A percentile compares a stretch with the other conserved stretches of the same genome.
Conservation (phyloP, 805 yeast genomes). For the Clavispora asparagi region DNA sequence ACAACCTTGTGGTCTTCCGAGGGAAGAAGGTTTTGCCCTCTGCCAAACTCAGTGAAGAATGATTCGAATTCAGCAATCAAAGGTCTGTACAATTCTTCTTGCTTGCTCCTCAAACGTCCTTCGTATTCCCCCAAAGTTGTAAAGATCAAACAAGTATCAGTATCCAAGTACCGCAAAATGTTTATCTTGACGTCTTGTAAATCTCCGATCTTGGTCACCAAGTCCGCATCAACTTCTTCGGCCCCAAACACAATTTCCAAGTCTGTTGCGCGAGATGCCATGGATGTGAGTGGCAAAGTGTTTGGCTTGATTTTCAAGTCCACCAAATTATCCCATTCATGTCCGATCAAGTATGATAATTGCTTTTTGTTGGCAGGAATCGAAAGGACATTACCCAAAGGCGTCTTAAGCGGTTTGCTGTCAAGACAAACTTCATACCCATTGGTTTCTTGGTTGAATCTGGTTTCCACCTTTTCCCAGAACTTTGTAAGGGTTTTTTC, state of each 20-base stretch:
- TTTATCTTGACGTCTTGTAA: conserved; percentile 51
- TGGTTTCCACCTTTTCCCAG: conserved; percentile 71
- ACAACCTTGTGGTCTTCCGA: conserved; percentile 24
- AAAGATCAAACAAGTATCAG: conserved; percentile 87
- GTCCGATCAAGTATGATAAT: conserved; percentile 70
- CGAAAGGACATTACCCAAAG: conserved; percentile 65
- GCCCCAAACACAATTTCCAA: conserved; percentile 33
- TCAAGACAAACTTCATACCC: conserved; percentile 61
- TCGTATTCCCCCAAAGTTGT: conserved; percentile 78
- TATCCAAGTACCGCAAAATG: conserved; percentile 80
- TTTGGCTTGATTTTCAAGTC: conserved; percentile 65
- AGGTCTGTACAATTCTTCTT: conserved; percentile 72
- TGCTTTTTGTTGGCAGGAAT: conserved; percentile 56
- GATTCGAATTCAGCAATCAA: conserved; percentile 63
- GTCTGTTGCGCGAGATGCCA: conserved; percentile 85
- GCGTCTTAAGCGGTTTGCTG: conserved; percentile 74
- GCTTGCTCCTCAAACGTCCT: conserved; percentile 75
- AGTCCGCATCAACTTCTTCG: conserved; percentile 36
- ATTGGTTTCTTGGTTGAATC: conserved; percentile 20
- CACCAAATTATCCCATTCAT: conserved; percentile 83
- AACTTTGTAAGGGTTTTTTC: conserved; percentile 67
- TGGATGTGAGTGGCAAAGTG: conserved; percentile 79
- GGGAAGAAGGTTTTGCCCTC: conserved; percentile 21
- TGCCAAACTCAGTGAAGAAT: conserved; percentile 43
- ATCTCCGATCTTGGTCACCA: conserved; percentile 58